Evolutionary conservation across 805 yeast genomes (phyloP), one percentile per base, ranked within the genome.

Genomic region (Sporopachydermia lactativora): DNA sequence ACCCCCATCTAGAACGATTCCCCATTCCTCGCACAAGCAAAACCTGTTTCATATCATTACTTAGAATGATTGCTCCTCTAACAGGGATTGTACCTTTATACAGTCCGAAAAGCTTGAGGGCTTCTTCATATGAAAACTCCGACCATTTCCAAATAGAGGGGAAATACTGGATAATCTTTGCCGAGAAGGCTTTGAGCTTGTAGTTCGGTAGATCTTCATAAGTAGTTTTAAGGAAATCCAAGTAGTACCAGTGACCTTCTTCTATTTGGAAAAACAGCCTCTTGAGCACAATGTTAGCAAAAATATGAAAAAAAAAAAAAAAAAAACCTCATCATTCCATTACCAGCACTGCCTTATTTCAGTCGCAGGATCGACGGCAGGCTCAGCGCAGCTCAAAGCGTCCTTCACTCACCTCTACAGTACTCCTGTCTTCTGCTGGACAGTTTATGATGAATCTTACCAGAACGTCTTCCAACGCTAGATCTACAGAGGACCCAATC

Each of bases 201-300:
- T 88, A 62, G 2, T 72, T 55, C 1, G 96, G 97, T 43, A 89
- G 65, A 19, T 67, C 58, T 3, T 92, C 88, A 55, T 85, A 81
- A 50, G 78, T 61, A 28, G 70, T 71, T 28, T 88, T 70, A 8
- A 80, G 68, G 51, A 80, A 88, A 59, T 92, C 99, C 39, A 81
- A 71, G 59, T 88, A 92, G 55, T 82, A 92, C 98, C 98, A 92
- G 50, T 86, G 96, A 2, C 98, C 98, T 59, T 92, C 97, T 64
- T 92, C 99, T 35, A 92, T 78, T 56, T 88, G 95, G 62, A 92
- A 92, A 53, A 86, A 73, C 17, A 88, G 81, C 53, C 98, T 69
- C 54, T 74, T 60, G 6, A 54, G 36, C 57, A 52, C 5, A 19
- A 34, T 41, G n/a, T 5, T 3, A 4, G 18, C 5, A 11, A 36